Base-by-base conservation (phyloP, 2,329 filamentous ascomycete genomes). In the Cryoendolithus antarcticus region DNA sequence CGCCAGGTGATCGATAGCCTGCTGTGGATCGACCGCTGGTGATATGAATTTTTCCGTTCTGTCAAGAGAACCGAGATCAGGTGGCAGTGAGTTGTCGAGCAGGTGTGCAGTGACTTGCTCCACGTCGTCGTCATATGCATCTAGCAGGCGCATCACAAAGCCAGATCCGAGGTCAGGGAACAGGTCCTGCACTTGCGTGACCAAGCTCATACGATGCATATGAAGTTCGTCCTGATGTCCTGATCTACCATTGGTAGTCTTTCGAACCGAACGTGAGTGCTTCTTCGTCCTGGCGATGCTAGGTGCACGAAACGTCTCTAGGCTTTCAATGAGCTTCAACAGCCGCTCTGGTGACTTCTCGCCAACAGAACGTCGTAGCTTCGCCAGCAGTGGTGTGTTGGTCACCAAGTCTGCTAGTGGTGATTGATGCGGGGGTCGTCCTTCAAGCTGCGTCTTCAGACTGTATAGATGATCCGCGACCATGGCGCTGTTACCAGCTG, bases 111-210 rank as follows among this genome's bases (percentile, higher is more conserved):
- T 80, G 29, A 91, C 80, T 56, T 80, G 72, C 60, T 95, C 86
- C 0, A 80, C 72, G 51, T 88, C 70, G 48, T 91, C 78, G 34
- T 66, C 63, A 56, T 91, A 95, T 55, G 84, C 77, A 51, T 89
- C 82, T 15, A 95, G 69, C 7, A 93, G 70, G 50, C 74, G 81
- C 11, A 83, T 71, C 10, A 96, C 67, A 55, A 94, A 96, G 0
- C 73, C 83, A 3, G 83, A 80, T 4, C 88, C 86, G 7, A 96
- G 67, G 45, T 93, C 77, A 0, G 89, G 86, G 54, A 96, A 95
- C 0, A 96, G 68, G 55, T 98, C 89, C 55, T 94, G 86, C n/a
- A 98, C 72, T 57, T 93, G 85, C 0, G 82, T 82, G 37, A 96
- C 77, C 35, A 89, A 75, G 50, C 82, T 88, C 75, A 93, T 81